These are phyloP conservation scores for Trichoderma lentiforme DNA, from an alignment of 2,329 filamentous ascomycete species.

Conservation along the genomic window DNA sequence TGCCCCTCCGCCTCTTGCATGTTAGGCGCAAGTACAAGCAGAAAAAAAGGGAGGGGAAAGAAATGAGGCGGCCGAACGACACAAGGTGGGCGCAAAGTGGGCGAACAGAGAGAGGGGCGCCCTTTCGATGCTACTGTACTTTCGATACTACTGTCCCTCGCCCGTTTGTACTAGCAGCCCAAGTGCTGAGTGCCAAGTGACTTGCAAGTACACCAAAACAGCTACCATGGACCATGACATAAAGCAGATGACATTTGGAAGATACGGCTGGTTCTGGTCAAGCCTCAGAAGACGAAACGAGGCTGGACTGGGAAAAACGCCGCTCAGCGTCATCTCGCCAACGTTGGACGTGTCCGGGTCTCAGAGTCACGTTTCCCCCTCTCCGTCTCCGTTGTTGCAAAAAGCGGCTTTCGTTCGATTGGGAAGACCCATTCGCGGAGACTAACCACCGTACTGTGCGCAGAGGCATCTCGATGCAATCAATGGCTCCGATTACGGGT, in stretches of 20 bases:
- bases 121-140: neutral
- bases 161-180: neutral
- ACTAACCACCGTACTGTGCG: no score
- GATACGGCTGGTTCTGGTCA: neutral
- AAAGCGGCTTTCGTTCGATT: no score
- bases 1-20: neutral
- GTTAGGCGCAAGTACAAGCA: neutral
- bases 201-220: neutral
- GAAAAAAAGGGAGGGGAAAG: neutral
- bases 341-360: no score
- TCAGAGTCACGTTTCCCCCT: no score
- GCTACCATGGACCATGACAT: neutral
- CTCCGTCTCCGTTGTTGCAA: no score
- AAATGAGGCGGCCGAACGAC: neutral
- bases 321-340: no score
- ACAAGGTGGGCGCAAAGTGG: neutral
- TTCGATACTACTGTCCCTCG: neutral
- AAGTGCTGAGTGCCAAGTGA: neutral
- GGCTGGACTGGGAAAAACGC: no score
- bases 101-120: neutral
- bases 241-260: neutral
- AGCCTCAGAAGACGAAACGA: neutral
- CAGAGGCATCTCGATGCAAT: no score
- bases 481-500: no score
- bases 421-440: no score